Base-by-base conservation (phyloP, 2,329 filamentous ascomycete species). In the Colletotrichum sp. region DNA sequence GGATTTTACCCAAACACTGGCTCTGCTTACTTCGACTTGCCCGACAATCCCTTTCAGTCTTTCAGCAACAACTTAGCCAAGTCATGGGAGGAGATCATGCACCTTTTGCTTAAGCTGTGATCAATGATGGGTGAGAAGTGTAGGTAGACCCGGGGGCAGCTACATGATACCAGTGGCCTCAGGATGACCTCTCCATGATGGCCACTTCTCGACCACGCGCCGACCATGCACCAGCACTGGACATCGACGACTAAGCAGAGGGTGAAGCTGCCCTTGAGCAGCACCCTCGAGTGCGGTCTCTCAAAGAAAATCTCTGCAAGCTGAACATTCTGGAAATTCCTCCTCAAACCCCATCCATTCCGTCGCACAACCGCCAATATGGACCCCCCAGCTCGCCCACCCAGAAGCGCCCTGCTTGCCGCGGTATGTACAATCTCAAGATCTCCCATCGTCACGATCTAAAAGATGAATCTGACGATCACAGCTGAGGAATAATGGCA, bases 331-430 rank as follows among this genome's bases (percentile, higher is more conserved):
- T 22, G 43, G n/a, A 22, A 52, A 13, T 1, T 0, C 12, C n/a
- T 2, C 18, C 1, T 48, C 43, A 48, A 1, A n/a, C 18, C 18
- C 0, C 10, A 48, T 48, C n/a, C 18, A n/a, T 2, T 0, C 3
- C 39, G 0, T 18, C 0, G 0, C 9, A 48, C 39, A 2, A n/a
- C 16, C 5, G 16, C 36, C 36, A 43, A 6, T 0, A 43, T 48
- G 39, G 16, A 39, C 16, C 8, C 4, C 8, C 36, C 9, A 39
- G 1, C 36, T 18, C 15, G 16, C 36, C 36, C 36, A 3, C 16
- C 36, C 36, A 39, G 16, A 39, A 5, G 36, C 36, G 36, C 36
- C 16, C 4, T 39, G 36, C 36, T 39, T 39, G 36, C 36, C 16
- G 36, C 36, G 2, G 36, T 39, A 39, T 9, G 36, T 39, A 39